Conservation (phyloP, 495 filamentous ascomycete species). For the Astrothelium subdiscretum region DNA sequence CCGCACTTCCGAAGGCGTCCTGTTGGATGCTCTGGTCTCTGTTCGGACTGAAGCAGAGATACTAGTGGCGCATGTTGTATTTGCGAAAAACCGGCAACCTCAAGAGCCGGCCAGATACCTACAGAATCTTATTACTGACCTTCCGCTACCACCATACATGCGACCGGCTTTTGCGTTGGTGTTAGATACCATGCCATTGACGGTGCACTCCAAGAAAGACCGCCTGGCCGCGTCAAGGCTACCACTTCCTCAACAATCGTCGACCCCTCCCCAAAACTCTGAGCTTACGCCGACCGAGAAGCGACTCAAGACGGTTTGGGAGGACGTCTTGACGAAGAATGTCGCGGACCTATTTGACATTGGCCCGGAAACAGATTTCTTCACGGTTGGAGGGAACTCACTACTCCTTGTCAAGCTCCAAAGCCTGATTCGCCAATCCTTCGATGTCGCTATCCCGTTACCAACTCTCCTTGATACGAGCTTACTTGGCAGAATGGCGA, state of each 20-base stretch:
- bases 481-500: neutral
- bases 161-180: neutral
- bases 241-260: neutral
- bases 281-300: neutral
- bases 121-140: neutral
- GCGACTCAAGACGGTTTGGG: neutral
- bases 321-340: neutral
- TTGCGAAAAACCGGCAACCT: neutral
- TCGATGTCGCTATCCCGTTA: neutral
- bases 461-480: constrained; percentile 10
- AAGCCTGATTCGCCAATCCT: neutral
- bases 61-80: neutral
- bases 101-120: neutral
- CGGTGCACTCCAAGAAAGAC: neutral
- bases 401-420: constrained; percentile 27
- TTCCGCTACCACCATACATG: neutral
- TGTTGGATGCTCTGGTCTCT: neutral
- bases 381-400: constrained; percentile 32
- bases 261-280: neutral
- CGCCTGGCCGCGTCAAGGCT: neutral
- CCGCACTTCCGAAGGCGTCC: neutral
- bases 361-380: constrained; percentile 20
- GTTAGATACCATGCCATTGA: neutral
- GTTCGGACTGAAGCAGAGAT: neutral
- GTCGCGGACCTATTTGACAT: neutral